Evolutionary conservation across 495 filamentous ascomycete species (phyloP), one percentile per base, ranked within the genome.

Genomic region (Penicillium dipodomyicola): DNA sequence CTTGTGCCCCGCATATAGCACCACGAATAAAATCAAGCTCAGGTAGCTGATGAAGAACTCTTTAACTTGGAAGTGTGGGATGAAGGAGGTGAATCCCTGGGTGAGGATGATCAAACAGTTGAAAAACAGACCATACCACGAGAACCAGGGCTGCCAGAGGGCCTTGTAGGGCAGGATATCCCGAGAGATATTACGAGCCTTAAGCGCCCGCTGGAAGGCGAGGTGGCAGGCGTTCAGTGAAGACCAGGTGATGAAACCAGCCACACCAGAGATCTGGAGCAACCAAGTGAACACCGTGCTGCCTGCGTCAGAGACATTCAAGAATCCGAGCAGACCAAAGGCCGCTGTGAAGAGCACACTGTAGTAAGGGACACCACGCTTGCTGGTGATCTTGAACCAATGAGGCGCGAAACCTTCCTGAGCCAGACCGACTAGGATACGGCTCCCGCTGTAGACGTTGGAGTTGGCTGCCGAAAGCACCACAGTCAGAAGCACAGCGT

Each of bases 401-500:
- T 68, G 68, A 0, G 86, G 86, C 0, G 84, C 87, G 43, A 83
- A 82, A 15, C 80, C 75, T 56, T 86, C 82, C 49, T 82, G 75
- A 9, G 83, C 83, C 50, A 89, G 72, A 25, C 84, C 84, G 49
- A 86, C 72, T 8, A 90, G 64, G 39, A 87, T 83, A 64, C 87
- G 85, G 60, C 81, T 84, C 39, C 83, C 84, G 10, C 86, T 91
- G 72, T 91, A 95, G 52, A 92, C 81, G 74, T 89, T 91, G 9
- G 88, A 87, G 66, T 95, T 95, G 59, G 85, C 89, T 3, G 86
- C 83, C 5, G 86, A 90, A 44, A 85, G 79, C 5, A 87, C 87
- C 25, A 87, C 85, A 19, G 81, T 91, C 57, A 92, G 69, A 43
- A 92, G 79, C 37, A 89, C 84, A 2, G 82, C 90, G 70, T 94